Evolutionary conservation across 2,329 filamentous ascomycete genomes (phyloP), one percentile per base, ranked within the genome.

Genomic region (Cercospora berteroae): DNA sequence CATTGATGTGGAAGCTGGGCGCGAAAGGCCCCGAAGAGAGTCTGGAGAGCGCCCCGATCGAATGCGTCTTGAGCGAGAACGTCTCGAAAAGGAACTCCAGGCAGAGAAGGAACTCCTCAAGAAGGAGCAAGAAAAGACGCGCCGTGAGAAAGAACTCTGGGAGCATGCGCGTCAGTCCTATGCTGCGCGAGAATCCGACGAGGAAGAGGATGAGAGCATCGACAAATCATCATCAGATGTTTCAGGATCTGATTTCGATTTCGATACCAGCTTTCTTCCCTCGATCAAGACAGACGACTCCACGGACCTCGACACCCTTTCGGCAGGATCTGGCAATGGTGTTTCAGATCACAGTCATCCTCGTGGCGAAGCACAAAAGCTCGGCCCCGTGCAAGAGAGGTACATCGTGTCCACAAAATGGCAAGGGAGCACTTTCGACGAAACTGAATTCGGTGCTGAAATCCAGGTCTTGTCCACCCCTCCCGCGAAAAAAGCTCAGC

Each of bases 401-500:
- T 42, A 59, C 16, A 60, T 67, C 23, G 10, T 27, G 9, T 59
- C 58, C 3, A 48, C 66, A 16, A 68, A n/a, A 18, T 68, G 66
- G 66, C 25, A 42, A 9, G 63, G 66, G 13, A 65, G 44, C 55
- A 57, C 59, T 9, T 62, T 68, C 23, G 66, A 68, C 33, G 63
- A 65, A 5, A 65, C 44, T 5, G 33, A 56, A 16, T 52, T 65
- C 20, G 63, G 63, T n/a, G 63, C 48, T 6, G 48, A 65, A n/a
- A 25, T 68, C n/a, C 39, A 18, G 13, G 57, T 48, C 16, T 20
- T 59, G 29, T 68, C 66, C 6, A 23, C 58, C 5, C 59, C 63
- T 20, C 63, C 59, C 2, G 48, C 36, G 8, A 60, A 61, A 20
- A 55, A 52, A 48, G 33, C 48, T 20, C 36, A 57, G 8, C 62